These are phyloP conservation scores for Trebouxia sp. DNA, from an alignment of 139 green algal species.

Conservation along the genomic window DNA sequence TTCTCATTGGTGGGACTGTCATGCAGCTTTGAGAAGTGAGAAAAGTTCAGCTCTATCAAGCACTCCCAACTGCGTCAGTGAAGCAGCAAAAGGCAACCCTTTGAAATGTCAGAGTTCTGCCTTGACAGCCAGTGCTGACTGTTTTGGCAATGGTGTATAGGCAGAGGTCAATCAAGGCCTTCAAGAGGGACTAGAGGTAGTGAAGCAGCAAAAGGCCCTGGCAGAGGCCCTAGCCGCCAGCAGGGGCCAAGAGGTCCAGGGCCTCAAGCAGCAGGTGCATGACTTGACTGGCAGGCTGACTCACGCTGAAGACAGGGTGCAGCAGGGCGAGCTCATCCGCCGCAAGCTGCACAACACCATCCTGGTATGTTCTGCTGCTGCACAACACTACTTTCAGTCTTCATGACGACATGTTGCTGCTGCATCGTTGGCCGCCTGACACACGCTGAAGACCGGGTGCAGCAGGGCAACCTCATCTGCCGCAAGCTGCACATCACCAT, in stretches of 20 bases:
- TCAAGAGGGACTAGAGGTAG: slow-evolving; percentile 18
- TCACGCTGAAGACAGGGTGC: slow-evolving; percentile 31
- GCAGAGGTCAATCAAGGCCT: slow-evolving; percentile 25
- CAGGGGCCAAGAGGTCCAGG: not conserved
- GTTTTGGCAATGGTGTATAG: not conserved
- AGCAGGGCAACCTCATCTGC: slow-evolving; percentile 73
- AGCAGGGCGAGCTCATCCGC: slow-evolving; percentile 73
- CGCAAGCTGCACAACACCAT: slow-evolving; percentile 92
- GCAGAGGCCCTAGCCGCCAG: slow-evolving; percentile 11
- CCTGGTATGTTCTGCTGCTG: too few relatives aligned
- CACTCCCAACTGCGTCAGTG: too few relatives aligned
- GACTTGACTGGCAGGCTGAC: slow-evolving; percentile 19
- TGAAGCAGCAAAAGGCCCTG: slow-evolving; percentile 7
- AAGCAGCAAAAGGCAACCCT: not conserved
- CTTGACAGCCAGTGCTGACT: too few relatives aligned
- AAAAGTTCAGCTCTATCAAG: too few relatives aligned
- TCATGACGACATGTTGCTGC: too few relatives aligned
- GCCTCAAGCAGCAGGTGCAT: slow-evolving; percentile 21
- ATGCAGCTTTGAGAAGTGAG: too few relatives aligned
- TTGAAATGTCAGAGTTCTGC: not conserved
- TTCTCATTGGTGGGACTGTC: too few relatives aligned
- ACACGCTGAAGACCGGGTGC: slow-evolving; percentile 31
- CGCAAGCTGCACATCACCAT: slow-evolving; percentile 91
- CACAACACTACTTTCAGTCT: too few relatives aligned
- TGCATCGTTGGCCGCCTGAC: slow-evolving; percentile 19